These are phyloP conservation scores for Wickerhamomyces pijperi DNA, from an alignment of 805 yeast species.

Conservation along the genomic window DNA sequence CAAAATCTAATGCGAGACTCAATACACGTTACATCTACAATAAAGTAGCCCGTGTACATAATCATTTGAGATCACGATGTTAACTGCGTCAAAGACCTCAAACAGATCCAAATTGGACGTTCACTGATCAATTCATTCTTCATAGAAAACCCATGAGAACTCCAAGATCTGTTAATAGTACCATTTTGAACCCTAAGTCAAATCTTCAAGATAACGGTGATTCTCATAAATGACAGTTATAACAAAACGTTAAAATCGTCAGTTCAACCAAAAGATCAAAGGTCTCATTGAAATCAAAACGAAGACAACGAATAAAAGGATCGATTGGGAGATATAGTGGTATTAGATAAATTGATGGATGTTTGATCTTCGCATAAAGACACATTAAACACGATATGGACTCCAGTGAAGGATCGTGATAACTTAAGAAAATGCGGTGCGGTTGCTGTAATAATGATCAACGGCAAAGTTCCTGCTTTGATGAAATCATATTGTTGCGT, in stretches of 20 bases:
- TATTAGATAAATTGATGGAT: neutral
- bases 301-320: neutral
- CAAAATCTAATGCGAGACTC: no score
- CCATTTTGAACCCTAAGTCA: neutral
- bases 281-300: neutral
- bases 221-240: neutral
- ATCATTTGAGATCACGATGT: neutral
- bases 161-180: neutral
- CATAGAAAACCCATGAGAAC: neutral
- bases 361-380: conserved; percentile 20
- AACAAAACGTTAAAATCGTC: neutral
- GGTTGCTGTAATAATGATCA: neutral
- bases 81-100: neutral
- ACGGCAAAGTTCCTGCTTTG: neutral
- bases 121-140: neutral
- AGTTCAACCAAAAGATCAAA: neutral
- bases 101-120: neutral
- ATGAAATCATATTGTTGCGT: neutral
- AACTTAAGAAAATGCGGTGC: neutral
- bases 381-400: conserved; percentile 20
- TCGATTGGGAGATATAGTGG: neutral
- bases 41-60: no score
- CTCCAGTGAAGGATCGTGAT: neutral
- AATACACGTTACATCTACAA: no score
- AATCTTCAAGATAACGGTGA: neutral